Evolutionary conservation across 768 basidiomycete genomes (phyloP), one percentile per base, ranked within the genome.

Genomic region (Antrodiella citrinella): DNA sequence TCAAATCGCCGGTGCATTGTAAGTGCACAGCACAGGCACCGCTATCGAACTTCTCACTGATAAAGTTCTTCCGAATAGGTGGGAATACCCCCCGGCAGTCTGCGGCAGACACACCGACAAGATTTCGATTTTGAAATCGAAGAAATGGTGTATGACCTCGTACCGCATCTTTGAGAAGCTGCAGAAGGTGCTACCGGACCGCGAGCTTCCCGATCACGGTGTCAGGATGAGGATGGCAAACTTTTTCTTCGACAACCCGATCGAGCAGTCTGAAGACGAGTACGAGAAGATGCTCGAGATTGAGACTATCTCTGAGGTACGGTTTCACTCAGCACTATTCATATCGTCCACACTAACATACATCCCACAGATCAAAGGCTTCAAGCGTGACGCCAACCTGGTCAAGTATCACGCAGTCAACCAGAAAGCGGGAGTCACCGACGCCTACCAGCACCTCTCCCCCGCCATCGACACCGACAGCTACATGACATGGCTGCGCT

Each of bases 61-160:
- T 57, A 1, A 50, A 50, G 40, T 51, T 35, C 30, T 42, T 26
- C 46, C 43, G 45, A 18, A 40, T 46, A 64, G 65, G 19, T 69
- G 69, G 69, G 69, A 70, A 50, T 69, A 62, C 53, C 68, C 68
- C 1, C 68, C 69, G 15, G 69, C 69, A 2, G 69, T 70, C 18
- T 69, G 69, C 51, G 69, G 69, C 42, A 58, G 64, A 35, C 68
- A 70, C 55, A 67, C 67, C 3, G 67, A 69, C 57, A 50, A 57
- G n/a, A 61, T 63, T 45, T 70, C 67, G 5, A 58, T 69, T 9
- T 54, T 50, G 12, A 62, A 65, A 43, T 67, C 69, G 10, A 67
- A 68, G 41, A 57, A n/a, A 18, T 70, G 68, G 69, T 65, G 63
- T 54, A 63, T 69, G 65, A 63, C 61, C 11, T 61, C 65, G 10